A percentile compares a stretch with the other conserved stretches of the same genome.
These are phyloP conservation scores for Carex pumila DNA, from an alignment of 176 grass and related monocot species.

Conservation along the genomic window DNA sequence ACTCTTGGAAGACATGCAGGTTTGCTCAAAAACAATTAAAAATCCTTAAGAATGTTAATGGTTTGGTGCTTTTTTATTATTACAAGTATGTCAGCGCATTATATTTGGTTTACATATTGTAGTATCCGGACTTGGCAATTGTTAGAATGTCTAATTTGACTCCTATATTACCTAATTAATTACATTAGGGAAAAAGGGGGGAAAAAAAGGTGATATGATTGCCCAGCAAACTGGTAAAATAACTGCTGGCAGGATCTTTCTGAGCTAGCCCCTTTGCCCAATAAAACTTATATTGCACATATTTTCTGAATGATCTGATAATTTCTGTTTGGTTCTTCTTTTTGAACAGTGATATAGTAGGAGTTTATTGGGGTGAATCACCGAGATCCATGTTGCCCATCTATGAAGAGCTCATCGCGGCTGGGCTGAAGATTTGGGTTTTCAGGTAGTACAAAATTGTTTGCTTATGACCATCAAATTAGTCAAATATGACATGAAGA, in stretches of 20 bases:
- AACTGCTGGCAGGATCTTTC: not conserved
- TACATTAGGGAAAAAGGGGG: not conserved
- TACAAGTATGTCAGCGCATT: not conserved
- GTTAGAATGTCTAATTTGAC: not conserved
- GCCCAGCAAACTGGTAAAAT: not conserved
- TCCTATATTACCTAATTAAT: not conserved
- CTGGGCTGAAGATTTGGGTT: constrained; percentile 66
- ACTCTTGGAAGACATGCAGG: constrained; percentile 67
- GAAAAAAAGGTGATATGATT: not conserved
- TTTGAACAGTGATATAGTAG: constrained; percentile 16
- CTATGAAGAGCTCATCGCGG: constrained; percentile 45
- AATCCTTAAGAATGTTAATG: not conserved
- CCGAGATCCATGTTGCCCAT: constrained; percentile 58
- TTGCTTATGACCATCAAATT: not conserved
- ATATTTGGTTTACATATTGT: not conserved
- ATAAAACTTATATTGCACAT: not conserved
- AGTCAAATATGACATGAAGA: not conserved
- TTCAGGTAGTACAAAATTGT: constrained; percentile 37
- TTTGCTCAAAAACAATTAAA: constrained; percentile 18
- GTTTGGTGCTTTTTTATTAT: not conserved
- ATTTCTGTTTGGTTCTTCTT: not conserved
- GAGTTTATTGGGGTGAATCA: constrained; percentile 51
- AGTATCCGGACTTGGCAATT: not conserved
- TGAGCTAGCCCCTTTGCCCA: not conserved
- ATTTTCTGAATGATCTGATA: not conserved